Evolutionary conservation across 2,329 filamentous ascomycete species (phyloP), one percentile per base, ranked within the genome.

Genomic region (Colletotrichum orchidophilum): DNA sequence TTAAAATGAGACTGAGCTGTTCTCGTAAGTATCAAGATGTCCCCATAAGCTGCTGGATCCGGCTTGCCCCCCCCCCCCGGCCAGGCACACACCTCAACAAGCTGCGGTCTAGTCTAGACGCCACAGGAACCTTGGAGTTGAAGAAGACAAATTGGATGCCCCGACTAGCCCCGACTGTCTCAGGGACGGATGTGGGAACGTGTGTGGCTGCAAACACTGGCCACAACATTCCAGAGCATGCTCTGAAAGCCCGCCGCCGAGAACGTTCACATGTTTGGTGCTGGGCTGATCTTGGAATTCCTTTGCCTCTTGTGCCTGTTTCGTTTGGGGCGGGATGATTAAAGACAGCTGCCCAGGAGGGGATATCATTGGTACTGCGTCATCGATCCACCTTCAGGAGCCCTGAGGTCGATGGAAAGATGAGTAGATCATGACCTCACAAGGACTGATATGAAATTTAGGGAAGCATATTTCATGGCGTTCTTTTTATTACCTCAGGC

Each of bases 181-280:
- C 64, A 59, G 13, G 50, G 21, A 71, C 68, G 64, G 42, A 71
- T 49, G 33, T 29, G 68, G 64, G 18, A 49, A 26, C 52, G 33
- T 27, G 18, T 49, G 57, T 59, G 64, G 64, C 68, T 63, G 68
- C 68, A 71, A 63, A 21, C 68, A n/a, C 61, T 39, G 31, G 58
- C 31, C 12, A 26, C 46, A n/a, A 50, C 68, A 71, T 71, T 71
- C 68, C 68, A 53, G 29, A n/a, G 31, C 42, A n/a, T n/a, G n/a
- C n/a, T n/a, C n/a, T n/a, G n/a, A n/a, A n/a, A n/a, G n/a, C n/a
- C n/a, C n/a, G n/a, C n/a, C 60, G 60, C 66, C 39, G 52, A 64
- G 60, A 33, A 52, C 60, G 31, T 64, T 35, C 42, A 42, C 53
- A n/a, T 65, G 29, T 15, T 46, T 27, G 18, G 27, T n/a, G 29